These are phyloP conservation scores for Coprinopsis sp. DNA, from an alignment of 768 basidiomycete species.

Conservation along the genomic window DNA sequence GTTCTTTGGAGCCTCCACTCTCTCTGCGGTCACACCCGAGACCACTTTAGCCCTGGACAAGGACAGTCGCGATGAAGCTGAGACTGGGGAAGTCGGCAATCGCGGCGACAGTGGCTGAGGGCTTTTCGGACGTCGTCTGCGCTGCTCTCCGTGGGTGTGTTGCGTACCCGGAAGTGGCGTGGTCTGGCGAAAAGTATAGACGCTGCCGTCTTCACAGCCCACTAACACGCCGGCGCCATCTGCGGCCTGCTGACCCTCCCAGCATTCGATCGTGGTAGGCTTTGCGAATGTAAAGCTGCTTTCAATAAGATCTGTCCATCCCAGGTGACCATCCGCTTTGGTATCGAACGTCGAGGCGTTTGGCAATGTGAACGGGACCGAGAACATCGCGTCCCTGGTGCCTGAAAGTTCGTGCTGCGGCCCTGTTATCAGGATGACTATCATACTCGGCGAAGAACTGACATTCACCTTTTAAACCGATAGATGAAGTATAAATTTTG, in stretches of 20 bases:
- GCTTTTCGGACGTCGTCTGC: background rate
- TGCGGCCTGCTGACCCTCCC: constrained; percentile 15
- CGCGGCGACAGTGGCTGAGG: constrained; percentile 28
- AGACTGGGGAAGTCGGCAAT: constrained; percentile 21
- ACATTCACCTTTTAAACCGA: no score
- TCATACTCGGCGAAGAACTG: no score
- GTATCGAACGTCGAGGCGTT: constrained; percentile 13
- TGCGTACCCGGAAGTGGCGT: constrained; percentile 4
- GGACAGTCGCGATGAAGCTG: constrained; percentile 48
- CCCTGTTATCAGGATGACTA: no score
- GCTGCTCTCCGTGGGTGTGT: constrained; percentile 14
- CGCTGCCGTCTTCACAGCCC: constrained; percentile 40
- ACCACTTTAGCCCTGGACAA: constrained; percentile 42
- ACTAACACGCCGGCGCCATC: constrained; percentile 25
- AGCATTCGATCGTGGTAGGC: constrained; percentile 29
- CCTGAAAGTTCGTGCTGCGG: background rate
- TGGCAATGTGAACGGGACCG: constrained; percentile 33
- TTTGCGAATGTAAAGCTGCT: constrained; percentile 27
- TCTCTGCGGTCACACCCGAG: constrained; percentile 65
- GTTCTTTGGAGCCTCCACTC: constrained; percentile 73
- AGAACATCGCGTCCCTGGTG: constrained; percentile 2
- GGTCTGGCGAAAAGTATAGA: constrained; percentile 35
- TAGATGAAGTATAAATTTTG: no score
- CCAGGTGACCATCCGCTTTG: constrained; percentile 9
- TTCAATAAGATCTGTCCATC: constrained; percentile 21